Conservation (phyloP, 164 flowering plant species). For the Malania oleifera region DNA sequence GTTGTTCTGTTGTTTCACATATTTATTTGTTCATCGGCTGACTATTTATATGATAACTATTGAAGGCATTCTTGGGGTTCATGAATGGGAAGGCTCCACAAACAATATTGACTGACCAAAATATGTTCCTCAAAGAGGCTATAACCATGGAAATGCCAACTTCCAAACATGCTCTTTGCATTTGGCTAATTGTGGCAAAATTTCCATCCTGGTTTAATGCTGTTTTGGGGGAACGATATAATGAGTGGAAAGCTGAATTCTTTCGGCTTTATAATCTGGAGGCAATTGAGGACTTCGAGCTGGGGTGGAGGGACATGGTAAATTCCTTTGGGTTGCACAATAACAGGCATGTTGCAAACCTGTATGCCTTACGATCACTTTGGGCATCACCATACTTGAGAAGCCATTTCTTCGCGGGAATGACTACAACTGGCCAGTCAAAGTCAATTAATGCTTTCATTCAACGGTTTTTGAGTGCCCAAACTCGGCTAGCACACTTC, state of each 20-base stretch:
- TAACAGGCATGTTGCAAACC: slow-evolving; percentile 69
- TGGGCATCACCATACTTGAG: slow-evolving; percentile 92
- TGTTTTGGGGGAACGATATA: slow-evolving; percentile 82
- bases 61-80: slow-evolving; percentile 70
- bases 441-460: slow-evolving; percentile 87
- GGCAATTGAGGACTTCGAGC: slow-evolving; percentile 73
- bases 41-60: slow-evolving; percentile 8
- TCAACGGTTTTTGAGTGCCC: slow-evolving; percentile 84
- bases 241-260: slow-evolving; percentile 88
- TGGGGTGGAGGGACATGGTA: slow-evolving; percentile 87
- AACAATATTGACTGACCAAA: slow-evolving; percentile 88
- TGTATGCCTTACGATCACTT: slow-evolving; percentile 54
- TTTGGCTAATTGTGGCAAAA: slow-evolving; percentile 89
- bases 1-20: not conserved
- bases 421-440: slow-evolving; percentile 65
- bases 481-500: slow-evolving; percentile 77
- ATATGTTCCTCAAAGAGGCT: slow-evolving; percentile 83
- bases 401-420: slow-evolving; percentile 84
- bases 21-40: not conserved
- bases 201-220: slow-evolving; percentile 98
- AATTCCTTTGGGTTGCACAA: slow-evolving; percentile 66
- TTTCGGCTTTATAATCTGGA: slow-evolving; percentile 76
- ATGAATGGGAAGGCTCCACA: slow-evolving; percentile 92
- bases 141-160: slow-evolving; percentile 71
- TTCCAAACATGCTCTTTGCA: slow-evolving; percentile 85